phyloP scores from a whole-genome alignment of 1,284 basidiomycete genomes.

The Exobasidium cylindrosporum region DNA sequence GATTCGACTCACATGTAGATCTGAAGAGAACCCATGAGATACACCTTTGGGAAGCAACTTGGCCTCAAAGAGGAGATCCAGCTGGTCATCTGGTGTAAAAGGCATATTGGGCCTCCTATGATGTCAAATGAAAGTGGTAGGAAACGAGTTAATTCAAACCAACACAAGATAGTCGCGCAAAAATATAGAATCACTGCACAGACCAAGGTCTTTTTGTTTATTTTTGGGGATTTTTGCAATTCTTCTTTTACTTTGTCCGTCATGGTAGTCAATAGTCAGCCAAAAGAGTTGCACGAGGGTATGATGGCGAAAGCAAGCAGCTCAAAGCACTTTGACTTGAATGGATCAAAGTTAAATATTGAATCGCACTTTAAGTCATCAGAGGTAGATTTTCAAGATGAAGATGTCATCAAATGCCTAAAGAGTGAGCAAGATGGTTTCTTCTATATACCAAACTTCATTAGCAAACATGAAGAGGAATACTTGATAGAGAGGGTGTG shows the following conservation, averaged over 20 bases:
- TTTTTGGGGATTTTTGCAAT: not conserved
- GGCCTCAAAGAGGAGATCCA: conserved; percentile 73
- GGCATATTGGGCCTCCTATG: conserved; percentile 26
- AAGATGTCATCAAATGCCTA: not conserved
- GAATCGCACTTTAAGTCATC: too few species aligned
- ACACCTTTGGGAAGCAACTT: conserved; percentile 67
- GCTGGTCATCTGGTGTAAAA: conserved; percentile 68
- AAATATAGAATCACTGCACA: too few species aligned
- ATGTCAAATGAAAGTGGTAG: not conserved
- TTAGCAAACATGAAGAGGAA: conserved; percentile 73
- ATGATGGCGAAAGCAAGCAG: not conserved
- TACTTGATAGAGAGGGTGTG: conserved; percentile 72
- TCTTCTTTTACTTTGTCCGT: not conserved
- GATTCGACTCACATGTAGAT: conserved; percentile 61
- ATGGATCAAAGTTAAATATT: too few species aligned
- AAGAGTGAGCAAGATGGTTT: conserved; percentile 23
- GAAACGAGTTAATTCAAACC: not conserved
- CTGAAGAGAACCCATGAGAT: conserved; percentile 62
- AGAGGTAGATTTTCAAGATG: not conserved
- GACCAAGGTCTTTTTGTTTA: too few species aligned
- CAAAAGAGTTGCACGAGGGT: not conserved
- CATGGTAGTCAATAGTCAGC: not conserved
- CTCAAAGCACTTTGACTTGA: too few species aligned
- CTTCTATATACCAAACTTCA: conserved; percentile 69
- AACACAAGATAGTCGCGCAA: too few species aligned